These are phyloP conservation scores for Hemisphaericaspora subhashii DNA, from an alignment of 1,139 yeast genomes.

Conservation along the genomic window DNA sequence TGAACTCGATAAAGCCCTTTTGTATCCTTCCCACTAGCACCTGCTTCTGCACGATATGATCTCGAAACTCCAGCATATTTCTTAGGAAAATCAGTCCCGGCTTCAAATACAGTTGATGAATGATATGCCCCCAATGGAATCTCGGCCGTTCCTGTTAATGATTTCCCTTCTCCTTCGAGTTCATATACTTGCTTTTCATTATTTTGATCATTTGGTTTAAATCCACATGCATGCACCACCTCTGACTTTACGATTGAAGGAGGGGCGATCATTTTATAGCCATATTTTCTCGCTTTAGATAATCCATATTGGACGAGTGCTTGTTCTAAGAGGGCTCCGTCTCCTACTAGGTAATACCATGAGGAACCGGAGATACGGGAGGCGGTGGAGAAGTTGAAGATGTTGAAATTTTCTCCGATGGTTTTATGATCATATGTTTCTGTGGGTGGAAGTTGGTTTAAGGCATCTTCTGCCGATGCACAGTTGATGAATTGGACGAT, in stretches of 20 bases:
- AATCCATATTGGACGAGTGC: constrained; percentile 84
- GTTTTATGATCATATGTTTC: constrained; percentile 61
- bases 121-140: constrained; percentile 83
- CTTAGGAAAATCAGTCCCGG: constrained; percentile 41
- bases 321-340: constrained; percentile 87
- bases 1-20: constrained; percentile 93
- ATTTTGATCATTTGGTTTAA: constrained; percentile 87
- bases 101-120: constrained; percentile 27
- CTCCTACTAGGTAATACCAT: constrained; percentile 83
- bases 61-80: constrained; percentile 81
- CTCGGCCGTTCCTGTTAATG: constrained; percentile 94
- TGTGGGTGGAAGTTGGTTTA: constrained; percentile 19
- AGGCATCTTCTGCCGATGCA: constrained; percentile 24
- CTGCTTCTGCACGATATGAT: constrained; percentile 95
- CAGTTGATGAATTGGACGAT: constrained; percentile 54
- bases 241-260: constrained; percentile 85
- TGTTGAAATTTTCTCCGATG: constrained; percentile 59
- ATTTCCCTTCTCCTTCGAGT: constrained; percentile 50
- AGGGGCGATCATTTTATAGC: constrained; percentile 73
- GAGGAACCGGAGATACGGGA: constrained; percentile 80
- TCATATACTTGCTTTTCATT: constrained; percentile 84
- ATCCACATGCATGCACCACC: constrained; percentile 87
- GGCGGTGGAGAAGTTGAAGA: constrained; percentile 73
- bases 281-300: constrained; percentile 60
- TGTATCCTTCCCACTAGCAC: constrained; percentile 92